Evolutionary conservation across 2,329 filamentous ascomycete species (phyloP).

Genomic region (Penicillium sp.): DNA sequence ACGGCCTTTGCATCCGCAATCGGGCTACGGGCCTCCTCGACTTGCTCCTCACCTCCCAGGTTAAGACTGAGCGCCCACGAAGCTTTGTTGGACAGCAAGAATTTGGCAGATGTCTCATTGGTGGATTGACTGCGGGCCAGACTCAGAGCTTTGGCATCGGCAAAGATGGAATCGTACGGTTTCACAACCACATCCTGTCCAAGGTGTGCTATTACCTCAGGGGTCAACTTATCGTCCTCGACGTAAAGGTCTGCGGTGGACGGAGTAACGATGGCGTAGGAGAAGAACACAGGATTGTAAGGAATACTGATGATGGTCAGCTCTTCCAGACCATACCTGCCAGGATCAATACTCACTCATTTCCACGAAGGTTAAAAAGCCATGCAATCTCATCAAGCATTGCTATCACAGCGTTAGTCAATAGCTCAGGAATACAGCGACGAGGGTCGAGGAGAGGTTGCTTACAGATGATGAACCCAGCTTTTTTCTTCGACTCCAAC

Average conservation of each 20-base stretch:
- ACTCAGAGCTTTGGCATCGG: slow-evolving; percentile 64
- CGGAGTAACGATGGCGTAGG: slow-evolving; percentile 82
- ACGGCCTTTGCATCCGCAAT: slow-evolving; percentile 87
- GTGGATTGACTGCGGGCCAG: slow-evolving; percentile 38
- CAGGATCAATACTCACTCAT: slow-evolving; percentile 52
- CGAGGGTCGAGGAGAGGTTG: slow-evolving; percentile 1
- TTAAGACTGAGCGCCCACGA: slow-evolving; percentile 89
- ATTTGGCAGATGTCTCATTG: slow-evolving; percentile 52
- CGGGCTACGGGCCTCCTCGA: slow-evolving; percentile 81
- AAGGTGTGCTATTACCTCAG: slow-evolving; percentile 64
- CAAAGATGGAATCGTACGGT: slow-evolving; percentile 76
- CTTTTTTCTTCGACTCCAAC: slow-evolving; percentile 79
- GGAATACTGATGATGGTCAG: slow-evolving; percentile 56
- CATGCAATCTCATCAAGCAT: slow-evolving; percentile 96
- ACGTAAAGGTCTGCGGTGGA: slow-evolving; percentile 73
- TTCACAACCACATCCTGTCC: slow-evolving; percentile 64
- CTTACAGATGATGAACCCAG: slow-evolving; percentile 73
- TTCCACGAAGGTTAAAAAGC: slow-evolving; percentile 96
- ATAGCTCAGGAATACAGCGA: too few relatives aligned
- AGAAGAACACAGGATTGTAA: slow-evolving; percentile 98
- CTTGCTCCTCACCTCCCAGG: slow-evolving; percentile 75
- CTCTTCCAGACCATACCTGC: neutral
- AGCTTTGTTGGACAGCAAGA: slow-evolving; percentile 77
- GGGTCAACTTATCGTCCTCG: slow-evolving; percentile 68
- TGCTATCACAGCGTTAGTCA: slow-evolving; percentile 37